A percentile compares a stretch with the other conserved stretches of the same genome.
Conservation (phyloP, 2,329 filamentous ascomycete species). For the Talaromyces sp. region DNA sequence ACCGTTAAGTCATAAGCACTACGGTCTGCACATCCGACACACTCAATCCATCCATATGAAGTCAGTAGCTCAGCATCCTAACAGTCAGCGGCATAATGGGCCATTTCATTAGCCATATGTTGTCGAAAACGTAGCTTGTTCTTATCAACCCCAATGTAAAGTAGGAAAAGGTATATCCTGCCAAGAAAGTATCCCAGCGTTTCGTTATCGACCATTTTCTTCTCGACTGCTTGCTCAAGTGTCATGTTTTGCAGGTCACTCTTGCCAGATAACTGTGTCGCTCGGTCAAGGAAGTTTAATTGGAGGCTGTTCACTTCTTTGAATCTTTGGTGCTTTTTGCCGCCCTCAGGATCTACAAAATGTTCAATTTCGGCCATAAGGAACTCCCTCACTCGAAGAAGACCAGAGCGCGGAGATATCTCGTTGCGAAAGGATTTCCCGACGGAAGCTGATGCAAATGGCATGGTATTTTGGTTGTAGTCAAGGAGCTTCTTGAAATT, state of each 20-base stretch:
- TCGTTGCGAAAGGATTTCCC: constrained; percentile 91
- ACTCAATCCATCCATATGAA: constrained; percentile 84
- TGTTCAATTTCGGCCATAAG: constrained; percentile 99
- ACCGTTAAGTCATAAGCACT: constrained; percentile 81
- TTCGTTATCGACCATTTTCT: constrained; percentile 87
- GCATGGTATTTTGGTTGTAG: constrained; percentile 80
- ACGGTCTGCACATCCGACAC: constrained; percentile 80
- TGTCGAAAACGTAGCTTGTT: constrained; percentile 89
- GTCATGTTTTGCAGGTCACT: constrained; percentile 67
- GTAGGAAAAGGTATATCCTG: constrained; percentile 83
- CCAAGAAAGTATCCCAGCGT: constrained; percentile 96
- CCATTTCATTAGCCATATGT: constrained; percentile 74
- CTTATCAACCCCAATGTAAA: constrained; percentile 79
- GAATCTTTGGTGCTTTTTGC: constrained; percentile 92
- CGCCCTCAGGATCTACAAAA: constrained; percentile 87
- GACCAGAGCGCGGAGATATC: constrained; percentile 86
- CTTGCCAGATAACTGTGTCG: constrained; percentile 81
- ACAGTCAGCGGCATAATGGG: constrained; percentile 83
- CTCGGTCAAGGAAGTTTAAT: constrained; percentile 75
- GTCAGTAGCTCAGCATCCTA: constrained; percentile 84
- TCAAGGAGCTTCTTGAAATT: constrained; percentile 85
- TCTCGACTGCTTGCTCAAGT: constrained; percentile 79
- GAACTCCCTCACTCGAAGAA: constrained; percentile 92
- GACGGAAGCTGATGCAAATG: constrained; percentile 82
- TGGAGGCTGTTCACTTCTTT: constrained; percentile 75